Conservation (phyloP, 371 early-diverging fungal genomes). For the Syncephalis fuscata region DNA sequence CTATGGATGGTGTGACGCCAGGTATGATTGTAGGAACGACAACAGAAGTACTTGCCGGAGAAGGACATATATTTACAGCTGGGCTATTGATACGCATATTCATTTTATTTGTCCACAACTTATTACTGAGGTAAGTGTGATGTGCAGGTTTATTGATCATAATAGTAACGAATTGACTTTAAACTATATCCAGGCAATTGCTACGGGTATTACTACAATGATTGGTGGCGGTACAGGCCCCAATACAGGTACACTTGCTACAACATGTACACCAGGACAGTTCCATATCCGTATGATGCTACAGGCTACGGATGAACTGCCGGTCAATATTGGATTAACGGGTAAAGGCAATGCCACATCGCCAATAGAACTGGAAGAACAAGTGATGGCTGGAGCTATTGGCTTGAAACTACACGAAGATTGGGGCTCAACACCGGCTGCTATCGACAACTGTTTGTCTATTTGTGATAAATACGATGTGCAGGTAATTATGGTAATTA, state of each 20-base stretch:
- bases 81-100: constrained; percentile 85
- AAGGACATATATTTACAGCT: constrained; percentile 81
- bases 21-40: constrained; percentile 75
- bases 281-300: constrained; percentile 72
- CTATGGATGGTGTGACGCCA: constrained; percentile 80
- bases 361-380: constrained; percentile 49
- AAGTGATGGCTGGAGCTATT: constrained; percentile 71
- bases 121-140: constrained; percentile 34
- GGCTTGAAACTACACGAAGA: constrained; percentile 91
- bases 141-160: neutral
- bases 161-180: neutral
- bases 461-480: constrained; percentile 82
- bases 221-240: constrained; percentile 93
- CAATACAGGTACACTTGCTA: constrained; percentile 85
- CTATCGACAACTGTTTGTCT: constrained; percentile 71
- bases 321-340: constrained; percentile 82
- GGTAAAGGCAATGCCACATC: constrained; percentile 79
- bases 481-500: constrained; percentile 21
- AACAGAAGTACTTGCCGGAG: constrained; percentile 83
- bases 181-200: constrained; percentile 31
- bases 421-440: constrained; percentile 86
- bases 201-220: constrained; percentile 75
- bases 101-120: constrained; percentile 88
- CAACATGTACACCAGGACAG: constrained; percentile 80
- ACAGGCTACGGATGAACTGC: constrained; percentile 67